Evolutionary conservation across 1,139 yeast species (phyloP), one percentile per base, ranked within the genome.

Genomic region (Diutina neorugosa): DNA sequence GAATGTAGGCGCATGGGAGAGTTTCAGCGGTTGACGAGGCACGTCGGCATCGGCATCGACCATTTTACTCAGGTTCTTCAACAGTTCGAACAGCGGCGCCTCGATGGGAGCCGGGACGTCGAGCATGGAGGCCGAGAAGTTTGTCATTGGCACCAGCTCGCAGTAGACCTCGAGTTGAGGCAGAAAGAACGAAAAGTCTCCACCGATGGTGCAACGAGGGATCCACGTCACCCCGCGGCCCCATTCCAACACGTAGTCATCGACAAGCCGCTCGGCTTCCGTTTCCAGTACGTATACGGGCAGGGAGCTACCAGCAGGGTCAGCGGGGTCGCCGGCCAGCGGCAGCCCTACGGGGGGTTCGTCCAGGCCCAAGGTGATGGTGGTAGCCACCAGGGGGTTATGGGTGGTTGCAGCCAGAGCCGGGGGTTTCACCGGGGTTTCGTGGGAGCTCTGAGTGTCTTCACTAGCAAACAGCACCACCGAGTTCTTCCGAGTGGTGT

Each of bases 121-220:
- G 37, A 71, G 59, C 34, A 63, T 62, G 11, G 54, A 53, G 7
- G 53, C 55, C 11, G 49, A 46, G 20, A 53, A 37, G 46, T 58
- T 58, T 2, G 56, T 64, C 3, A 60, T 57, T 1, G 61, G 58
- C 5, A 62, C 58, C 55, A 66, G 63, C 1, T 61, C 73, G 58
- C 87, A 80, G 59, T 77, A 80, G 1, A 83, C 68, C 58, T 82
- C 77, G 52, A 84, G 66, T 47, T 81, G 80, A 50, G 80, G 77
- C 59, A 82, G 81, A 63, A 78, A 82, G 63, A 74, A 85, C 2
- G 82, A 67, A 25, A 82, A 65, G 53, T 77, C 77, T n/a, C 82
- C 85, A 53, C 72, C 75, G 9, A 72, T 68, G 2, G 85, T 76
- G n/a, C 76, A 68, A 53, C 77, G 74, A 0, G 89, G 85, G 0